Evolutionary conservation across 2,329 filamentous ascomycete genomes (phyloP).

Genomic region (Podosphaera leucotricha): DNA sequence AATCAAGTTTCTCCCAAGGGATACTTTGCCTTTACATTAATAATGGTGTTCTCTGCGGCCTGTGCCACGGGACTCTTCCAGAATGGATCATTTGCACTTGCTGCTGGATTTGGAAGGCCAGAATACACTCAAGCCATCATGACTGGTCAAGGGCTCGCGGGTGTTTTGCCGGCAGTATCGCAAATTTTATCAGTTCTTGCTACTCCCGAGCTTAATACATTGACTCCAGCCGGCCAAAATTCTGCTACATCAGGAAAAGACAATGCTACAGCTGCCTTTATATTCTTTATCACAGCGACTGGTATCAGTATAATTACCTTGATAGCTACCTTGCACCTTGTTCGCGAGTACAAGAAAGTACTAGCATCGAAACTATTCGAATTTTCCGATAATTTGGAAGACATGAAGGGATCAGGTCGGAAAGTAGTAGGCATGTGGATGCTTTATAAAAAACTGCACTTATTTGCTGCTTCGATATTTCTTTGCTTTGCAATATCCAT

Average conservation of each 20-base stretch:
- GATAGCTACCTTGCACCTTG: constrained; percentile 49
- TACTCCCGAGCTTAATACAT: constrained; percentile 24
- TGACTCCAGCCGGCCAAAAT: constrained; percentile 6
- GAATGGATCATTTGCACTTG: constrained; percentile 86
- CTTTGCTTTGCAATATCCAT: constrained; percentile 68
- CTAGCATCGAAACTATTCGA: constrained; percentile 27
- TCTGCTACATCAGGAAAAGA: constrained; percentile 17
- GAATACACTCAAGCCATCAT: constrained; percentile 95
- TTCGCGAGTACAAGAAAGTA: constrained; percentile 33
- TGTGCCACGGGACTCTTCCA: constrained; percentile 68
- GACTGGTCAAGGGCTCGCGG: constrained; percentile 78
- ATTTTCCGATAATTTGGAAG: constrained; percentile 26
- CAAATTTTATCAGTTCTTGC: constrained; percentile 67
- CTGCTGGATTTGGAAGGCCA: constrained; percentile 57
- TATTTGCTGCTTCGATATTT: constrained; percentile 54
- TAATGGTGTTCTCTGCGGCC: constrained; percentile 60
- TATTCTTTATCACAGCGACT: constrained; percentile 80
- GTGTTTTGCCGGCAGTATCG: constrained; percentile 67
- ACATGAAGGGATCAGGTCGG: constrained; percentile 25
- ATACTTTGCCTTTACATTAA: constrained; percentile 64
- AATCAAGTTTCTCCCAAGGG: constrained; percentile 32
- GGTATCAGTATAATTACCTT: constrained; percentile 47
- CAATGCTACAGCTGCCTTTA: constrained; percentile 50
- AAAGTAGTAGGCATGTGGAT: constrained; percentile 33
- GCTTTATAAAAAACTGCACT: constrained; percentile 57